Evolutionary conservation across 768 basidiomycete species (phyloP).

Genomic region (Pleurotus tuoliensis): DNA sequence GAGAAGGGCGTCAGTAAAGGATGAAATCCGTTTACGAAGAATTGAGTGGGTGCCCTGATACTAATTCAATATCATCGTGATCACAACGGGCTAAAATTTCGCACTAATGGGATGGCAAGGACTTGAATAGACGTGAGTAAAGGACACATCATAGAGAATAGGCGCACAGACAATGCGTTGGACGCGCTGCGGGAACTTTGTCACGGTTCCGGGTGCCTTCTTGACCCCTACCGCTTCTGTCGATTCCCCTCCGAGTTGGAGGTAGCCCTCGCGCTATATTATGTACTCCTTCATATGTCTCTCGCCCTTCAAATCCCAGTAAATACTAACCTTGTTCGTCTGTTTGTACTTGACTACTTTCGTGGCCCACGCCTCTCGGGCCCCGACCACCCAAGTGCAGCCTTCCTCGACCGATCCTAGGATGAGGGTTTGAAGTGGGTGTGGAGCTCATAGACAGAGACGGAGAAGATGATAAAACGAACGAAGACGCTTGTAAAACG

Average conservation of each 20-base stretch:
- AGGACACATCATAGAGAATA: neutral
- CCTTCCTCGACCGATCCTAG: no score
- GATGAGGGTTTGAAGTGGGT: no score
- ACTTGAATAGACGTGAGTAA: conserved; percentile 15
- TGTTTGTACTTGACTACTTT: no score
- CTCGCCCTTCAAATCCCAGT: no score
- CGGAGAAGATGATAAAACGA: no score
- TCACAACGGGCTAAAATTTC: neutral
- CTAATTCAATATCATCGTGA: neutral
- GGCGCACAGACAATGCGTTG: conserved; percentile 28
- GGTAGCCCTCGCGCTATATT: neutral
- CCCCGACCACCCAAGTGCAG: no score
- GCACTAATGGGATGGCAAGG: conserved; percentile 28
- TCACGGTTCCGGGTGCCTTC: neutral
- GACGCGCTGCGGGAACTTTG: conserved; percentile 11
- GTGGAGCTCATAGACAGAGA: no score
- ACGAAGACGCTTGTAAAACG: no score
- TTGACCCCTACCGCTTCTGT: neutral
- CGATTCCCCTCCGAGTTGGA: neutral
- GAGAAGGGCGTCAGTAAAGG: conserved; percentile 42
- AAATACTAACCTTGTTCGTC: no score
- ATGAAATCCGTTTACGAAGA: conserved; percentile 30
- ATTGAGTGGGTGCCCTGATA: conserved; percentile 30
- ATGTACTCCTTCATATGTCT: no score
- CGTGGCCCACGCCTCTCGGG: no score